Conservation (phyloP, 73 alveolate genomes). For the Paramecium sexaurelia region DNA sequence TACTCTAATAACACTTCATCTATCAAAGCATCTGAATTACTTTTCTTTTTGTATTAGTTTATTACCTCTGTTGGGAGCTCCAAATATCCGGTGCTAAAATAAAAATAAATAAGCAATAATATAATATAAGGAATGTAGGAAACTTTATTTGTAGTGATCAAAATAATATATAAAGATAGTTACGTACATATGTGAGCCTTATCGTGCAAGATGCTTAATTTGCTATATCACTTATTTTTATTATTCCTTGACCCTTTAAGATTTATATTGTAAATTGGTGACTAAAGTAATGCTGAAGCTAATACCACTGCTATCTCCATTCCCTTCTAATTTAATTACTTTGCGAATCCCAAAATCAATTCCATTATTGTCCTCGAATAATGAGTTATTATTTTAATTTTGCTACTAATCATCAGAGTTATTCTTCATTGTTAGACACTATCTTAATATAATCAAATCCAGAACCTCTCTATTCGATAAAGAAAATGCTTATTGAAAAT, state of each 20-base stretch:
- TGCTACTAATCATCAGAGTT: background rate
- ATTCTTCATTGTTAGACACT: background rate
- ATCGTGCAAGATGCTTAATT: conserved; percentile 37
- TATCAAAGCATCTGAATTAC: background rate
- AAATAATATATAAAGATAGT: background rate
- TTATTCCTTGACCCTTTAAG: background rate
- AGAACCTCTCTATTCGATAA: conserved; percentile 16
- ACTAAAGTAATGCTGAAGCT: background rate
- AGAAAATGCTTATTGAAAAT: conserved; percentile 54
- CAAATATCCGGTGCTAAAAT: conserved; percentile 52
- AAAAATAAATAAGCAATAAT: background rate
- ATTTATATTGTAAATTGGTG: background rate
- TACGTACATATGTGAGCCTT: conserved; percentile 49
- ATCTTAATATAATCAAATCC: background rate
- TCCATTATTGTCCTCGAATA: conserved; percentile 14
- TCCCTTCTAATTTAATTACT: background rate
- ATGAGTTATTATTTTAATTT: background rate
- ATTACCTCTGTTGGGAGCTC: conserved; percentile 41
- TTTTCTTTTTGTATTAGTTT: background rate
- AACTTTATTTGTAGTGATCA: background rate
- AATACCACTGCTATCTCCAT: background rate
- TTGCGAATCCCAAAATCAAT: conserved; percentile 22
- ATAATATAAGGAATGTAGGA: background rate
- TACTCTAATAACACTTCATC: conserved; percentile 60
- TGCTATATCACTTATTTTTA: conserved; percentile 23